phyloP scores from a whole-genome alignment of 139 green algal species.

The Chlamydomonas schloesseri region DNA sequence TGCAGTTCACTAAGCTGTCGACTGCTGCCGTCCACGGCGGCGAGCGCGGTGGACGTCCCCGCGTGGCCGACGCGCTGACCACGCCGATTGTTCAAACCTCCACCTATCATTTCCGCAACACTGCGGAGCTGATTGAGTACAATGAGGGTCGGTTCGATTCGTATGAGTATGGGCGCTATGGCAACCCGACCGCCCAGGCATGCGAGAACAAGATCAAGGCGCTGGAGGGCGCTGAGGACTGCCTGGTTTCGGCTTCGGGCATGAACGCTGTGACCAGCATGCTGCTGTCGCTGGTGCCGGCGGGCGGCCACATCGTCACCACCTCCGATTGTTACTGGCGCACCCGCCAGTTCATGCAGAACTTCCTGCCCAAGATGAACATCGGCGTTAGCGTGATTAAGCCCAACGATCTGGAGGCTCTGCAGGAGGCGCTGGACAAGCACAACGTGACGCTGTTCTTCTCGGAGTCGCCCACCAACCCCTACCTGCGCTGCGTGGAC shows the following conservation, averaged over 20 bases:
- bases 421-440: slow-evolving; percentile 81
- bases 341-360: slow-evolving; percentile 97
- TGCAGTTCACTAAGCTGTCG: background rate
- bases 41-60: slow-evolving; percentile 86
- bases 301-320: slow-evolving; percentile 97
- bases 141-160: slow-evolving; percentile 93
- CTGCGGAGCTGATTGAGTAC: slow-evolving; percentile 95
- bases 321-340: slow-evolving; percentile 99
- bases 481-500: slow-evolving; percentile 98
- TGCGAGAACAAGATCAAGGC: slow-evolving; percentile 95
- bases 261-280: slow-evolving; percentile 99
- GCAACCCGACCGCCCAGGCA: slow-evolving; percentile 94
- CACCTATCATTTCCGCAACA: slow-evolving; percentile 90
- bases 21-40: slow-evolving; percentile 61
- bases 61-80: slow-evolving; percentile 92
- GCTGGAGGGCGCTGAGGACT: slow-evolving; percentile 98
- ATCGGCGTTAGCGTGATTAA: slow-evolving; percentile 94
- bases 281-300: slow-evolving; percentile 97
- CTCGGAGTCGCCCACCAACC: slow-evolving; percentile 99
- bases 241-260: slow-evolving; percentile 90
- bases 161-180: slow-evolving; percentile 97
- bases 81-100: slow-evolving; percentile 98
- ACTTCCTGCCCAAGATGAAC: slow-evolving; percentile 95
- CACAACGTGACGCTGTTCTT: slow-evolving; percentile 93
- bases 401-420: slow-evolving; percentile 88